These are phyloP conservation scores for Amphibolis antarctica DNA, from an alignment of 106 monocot genomes.

Conservation along the genomic window DNA sequence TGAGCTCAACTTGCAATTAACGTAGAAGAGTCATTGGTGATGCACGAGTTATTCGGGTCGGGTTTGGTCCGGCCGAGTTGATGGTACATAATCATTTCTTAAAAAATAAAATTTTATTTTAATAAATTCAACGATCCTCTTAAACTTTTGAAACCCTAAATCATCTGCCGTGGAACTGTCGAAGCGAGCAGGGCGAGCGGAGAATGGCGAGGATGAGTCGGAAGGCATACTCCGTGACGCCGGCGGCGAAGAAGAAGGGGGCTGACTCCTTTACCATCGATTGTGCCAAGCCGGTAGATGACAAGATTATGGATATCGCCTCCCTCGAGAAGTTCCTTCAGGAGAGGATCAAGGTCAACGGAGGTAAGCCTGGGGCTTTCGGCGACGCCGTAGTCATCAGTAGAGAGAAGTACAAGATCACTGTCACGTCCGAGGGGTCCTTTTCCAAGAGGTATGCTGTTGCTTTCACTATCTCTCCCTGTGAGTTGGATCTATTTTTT, in stretches of 20 bases:
- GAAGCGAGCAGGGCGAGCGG: not conserved
- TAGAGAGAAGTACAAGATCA: conserved; percentile 26
- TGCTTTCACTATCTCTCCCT: not conserved
- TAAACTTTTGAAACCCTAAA: not conserved
- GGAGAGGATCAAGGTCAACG: conserved; percentile 24
- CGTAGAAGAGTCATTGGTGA: no score
- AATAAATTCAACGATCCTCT: no score
- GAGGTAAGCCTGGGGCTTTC: conserved; percentile 19
- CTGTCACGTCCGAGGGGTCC: conserved; percentile 15
- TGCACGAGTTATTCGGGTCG: no score
- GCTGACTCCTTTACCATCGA: conserved; percentile 18
- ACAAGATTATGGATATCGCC: conserved; percentile 29
- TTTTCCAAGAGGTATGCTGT: conserved; percentile 19
- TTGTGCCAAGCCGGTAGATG: conserved; percentile 26
- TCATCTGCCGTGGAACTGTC: not conserved
- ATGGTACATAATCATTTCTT: no score
- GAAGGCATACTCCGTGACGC: not conserved
- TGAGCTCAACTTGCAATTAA: no score
- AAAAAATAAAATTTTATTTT: no score
- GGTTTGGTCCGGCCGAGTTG: no score
- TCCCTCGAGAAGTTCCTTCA: conserved; percentile 30
- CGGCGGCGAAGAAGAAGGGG: conserved; percentile 21
- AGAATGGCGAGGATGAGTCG: conserved; percentile 6
- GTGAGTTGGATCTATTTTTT: not conserved
- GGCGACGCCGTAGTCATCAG: conserved; percentile 15